Evolutionary conservation across 2,329 filamentous ascomycete genomes (phyloP), one percentile per base, ranked within the genome.

Genomic region (Talaromyces islandicus): DNA sequence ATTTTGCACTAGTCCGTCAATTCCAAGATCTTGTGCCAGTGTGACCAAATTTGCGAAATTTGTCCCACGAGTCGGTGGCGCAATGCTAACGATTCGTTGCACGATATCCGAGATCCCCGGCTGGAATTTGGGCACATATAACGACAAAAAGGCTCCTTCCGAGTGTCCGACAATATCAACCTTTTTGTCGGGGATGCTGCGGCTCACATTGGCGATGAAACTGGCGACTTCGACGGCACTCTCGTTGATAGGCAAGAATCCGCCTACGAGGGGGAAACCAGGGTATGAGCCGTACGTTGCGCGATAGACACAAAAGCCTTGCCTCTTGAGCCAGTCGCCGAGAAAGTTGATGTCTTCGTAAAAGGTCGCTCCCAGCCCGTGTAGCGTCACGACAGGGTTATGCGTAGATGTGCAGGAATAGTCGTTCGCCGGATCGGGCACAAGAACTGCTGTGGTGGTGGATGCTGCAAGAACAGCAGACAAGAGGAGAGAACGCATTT

Each of bases 141-240:
- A 65, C 1, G 71, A 59, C 60, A 77, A 75, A 58, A 78, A 76
- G 6, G 68, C 77, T 50, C 77, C 77, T 64, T 79, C 77, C 2
- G 76, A 78, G 64, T 79, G 76, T 7, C 77, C 77, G 17, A 79
- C 74, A 0, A 78, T 60, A 58, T 78, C 71, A 30, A 79, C 67
- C 54, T 75, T 76, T n/a, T 58, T 50, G 4, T 73, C 74, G 12
- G 60, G 53, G 4, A 73, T 71, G 10, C 71, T 72, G 2, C 76
- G 76, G 60, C 70, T 68, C 0, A 79, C 75, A 43, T 74, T 67
- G 21, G 66, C 68, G 58, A 78, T 69, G 64, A 77, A 79, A 2
- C 59, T 66, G 2, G 75, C 76, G 56, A 79, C 75, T 51, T 78
- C 72, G 10, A 60, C 59, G 3, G 75, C 72, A 12, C 75, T 77